phyloP scores from a whole-genome alignment of 1,284 basidiomycete genomes.

The Naganishia sp. region DNA sequence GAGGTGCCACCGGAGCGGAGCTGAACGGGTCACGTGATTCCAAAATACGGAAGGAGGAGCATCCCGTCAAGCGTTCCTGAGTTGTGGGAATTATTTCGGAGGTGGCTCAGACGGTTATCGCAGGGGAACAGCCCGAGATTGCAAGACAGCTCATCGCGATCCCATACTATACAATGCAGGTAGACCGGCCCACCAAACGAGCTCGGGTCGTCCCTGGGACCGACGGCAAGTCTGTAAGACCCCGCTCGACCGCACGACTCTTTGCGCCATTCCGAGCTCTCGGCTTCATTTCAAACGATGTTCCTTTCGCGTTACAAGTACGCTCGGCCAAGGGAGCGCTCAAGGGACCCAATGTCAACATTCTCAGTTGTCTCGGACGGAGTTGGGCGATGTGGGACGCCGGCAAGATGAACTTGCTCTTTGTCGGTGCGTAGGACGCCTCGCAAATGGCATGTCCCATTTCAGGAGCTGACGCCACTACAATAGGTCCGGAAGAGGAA shows the following conservation, averaged over 20 bases:
- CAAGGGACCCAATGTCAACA: constrained; percentile 74
- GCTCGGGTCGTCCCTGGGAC: constrained; percentile 19
- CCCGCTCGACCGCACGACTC: constrained; percentile 54
- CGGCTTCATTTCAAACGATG: constrained; percentile 85
- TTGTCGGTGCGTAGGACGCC: constrained; percentile 70
- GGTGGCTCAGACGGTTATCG: too few species aligned
- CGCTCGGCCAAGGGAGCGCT: constrained; percentile 83
- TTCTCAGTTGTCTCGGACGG: constrained; percentile 84
- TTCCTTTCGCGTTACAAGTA: constrained; percentile 86
- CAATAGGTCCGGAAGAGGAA: constrained; percentile 72
- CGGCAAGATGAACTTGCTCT: constrained; percentile 85
- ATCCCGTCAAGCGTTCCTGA: too few species aligned
- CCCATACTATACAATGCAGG: not conserved
- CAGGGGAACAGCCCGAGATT: not conserved
- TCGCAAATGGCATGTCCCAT: not conserved
- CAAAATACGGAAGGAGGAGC: too few species aligned
- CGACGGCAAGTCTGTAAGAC: constrained; percentile 6
- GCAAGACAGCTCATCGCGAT: not conserved
- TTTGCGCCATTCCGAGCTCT: constrained; percentile 95
- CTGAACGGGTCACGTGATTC: too few species aligned
- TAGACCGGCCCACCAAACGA: constrained; percentile 22
- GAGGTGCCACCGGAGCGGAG: too few species aligned
- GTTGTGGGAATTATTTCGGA: too few species aligned
- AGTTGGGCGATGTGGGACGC: constrained; percentile 98
- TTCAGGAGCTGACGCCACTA: not conserved